phyloP scores from a whole-genome alignment of 2,329 filamentous ascomycete species.

The Colletotrichum eleusines region DNA sequence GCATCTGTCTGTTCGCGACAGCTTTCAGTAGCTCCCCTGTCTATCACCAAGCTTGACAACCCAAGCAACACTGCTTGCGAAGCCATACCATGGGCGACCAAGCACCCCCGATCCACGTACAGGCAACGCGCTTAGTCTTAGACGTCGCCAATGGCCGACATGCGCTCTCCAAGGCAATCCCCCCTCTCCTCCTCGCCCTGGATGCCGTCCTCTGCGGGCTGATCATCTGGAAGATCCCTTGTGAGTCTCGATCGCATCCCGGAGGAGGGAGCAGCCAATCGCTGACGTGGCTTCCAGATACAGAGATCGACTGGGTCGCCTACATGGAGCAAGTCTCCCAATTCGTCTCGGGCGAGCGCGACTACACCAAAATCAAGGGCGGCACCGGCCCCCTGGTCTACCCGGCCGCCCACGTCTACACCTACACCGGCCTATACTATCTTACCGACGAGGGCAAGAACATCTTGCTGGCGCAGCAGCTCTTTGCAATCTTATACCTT shows the following conservation, averaged over 20 bases:
- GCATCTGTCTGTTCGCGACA: slow-evolving; percentile 34
- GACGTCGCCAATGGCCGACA: slow-evolving; percentile 64
- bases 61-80: slow-evolving; percentile 12
- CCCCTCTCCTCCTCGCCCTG: slow-evolving; percentile 73
- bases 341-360: slow-evolving; percentile 84
- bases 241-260: slow-evolving; percentile 62
- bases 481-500: slow-evolving; percentile 87
- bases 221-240: slow-evolving; percentile 85
- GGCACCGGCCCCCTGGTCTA: slow-evolving; percentile 95
- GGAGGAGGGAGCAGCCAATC: neutral
- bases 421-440: slow-evolving; percentile 83
- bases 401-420: slow-evolving; percentile 92
- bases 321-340: slow-evolving; percentile 95
- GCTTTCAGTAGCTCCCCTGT: slow-evolving; percentile 39
- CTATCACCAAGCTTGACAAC: slow-evolving; percentile 23
- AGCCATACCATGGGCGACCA: slow-evolving; percentile 40
- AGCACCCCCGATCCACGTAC: slow-evolving; percentile 26
- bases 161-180: slow-evolving; percentile 61
- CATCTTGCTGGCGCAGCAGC: slow-evolving; percentile 82
- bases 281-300: slow-evolving; percentile 67
- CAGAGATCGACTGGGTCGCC: slow-evolving; percentile 96
- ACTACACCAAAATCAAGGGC: slow-evolving; percentile 88
- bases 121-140: slow-evolving; percentile 46
- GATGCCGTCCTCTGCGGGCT: slow-evolving; percentile 80
- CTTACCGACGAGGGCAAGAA: slow-evolving; percentile 82